These are phyloP conservation scores for Clarireedia sp. DNA, from an alignment of 2,329 filamentous ascomycete species.

Conservation along the genomic window DNA sequence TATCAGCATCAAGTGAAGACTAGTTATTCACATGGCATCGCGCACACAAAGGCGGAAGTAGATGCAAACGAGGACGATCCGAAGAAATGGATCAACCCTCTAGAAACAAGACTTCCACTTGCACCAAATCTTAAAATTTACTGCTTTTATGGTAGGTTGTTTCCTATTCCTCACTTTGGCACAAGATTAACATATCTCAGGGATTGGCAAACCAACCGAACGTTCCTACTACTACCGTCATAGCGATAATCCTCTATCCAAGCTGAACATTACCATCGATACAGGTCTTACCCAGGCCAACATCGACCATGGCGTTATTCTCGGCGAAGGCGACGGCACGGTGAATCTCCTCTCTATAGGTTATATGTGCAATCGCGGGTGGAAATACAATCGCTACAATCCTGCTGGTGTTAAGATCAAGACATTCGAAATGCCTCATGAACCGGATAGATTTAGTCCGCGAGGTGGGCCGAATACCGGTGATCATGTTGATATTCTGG, in stretches of 20 bases:
- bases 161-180: background rate
- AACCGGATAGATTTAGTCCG: conserved; percentile 86
- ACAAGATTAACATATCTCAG: conserved; percentile 15
- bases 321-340: conserved; percentile 94
- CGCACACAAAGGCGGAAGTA: conserved; percentile 70
- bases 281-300: conserved; percentile 51
- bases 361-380: conserved; percentile 96
- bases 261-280: conserved; percentile 68
- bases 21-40: conserved; percentile 84
- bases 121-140: conserved; percentile 90
- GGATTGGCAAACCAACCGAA: conserved; percentile 87
- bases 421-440: conserved; percentile 92
- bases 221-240: conserved; percentile 82
- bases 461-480: conserved; percentile 64
- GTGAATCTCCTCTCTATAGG: conserved; percentile 86
- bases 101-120: conserved; percentile 78
- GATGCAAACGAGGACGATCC: conserved; percentile 71
- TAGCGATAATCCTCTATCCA: conserved; percentile 55
- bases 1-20: conserved; percentile 64
- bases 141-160: conserved; percentile 73
- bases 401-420: conserved; percentile 74
- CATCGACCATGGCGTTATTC: conserved; percentile 81
- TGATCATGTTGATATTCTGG: conserved; percentile 95
- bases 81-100: conserved; percentile 87
- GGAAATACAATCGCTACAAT: conserved; percentile 90